These are phyloP conservation scores for Podospora sp. DNA, from an alignment of 495 filamentous ascomycete genomes.

Conservation along the genomic window DNA sequence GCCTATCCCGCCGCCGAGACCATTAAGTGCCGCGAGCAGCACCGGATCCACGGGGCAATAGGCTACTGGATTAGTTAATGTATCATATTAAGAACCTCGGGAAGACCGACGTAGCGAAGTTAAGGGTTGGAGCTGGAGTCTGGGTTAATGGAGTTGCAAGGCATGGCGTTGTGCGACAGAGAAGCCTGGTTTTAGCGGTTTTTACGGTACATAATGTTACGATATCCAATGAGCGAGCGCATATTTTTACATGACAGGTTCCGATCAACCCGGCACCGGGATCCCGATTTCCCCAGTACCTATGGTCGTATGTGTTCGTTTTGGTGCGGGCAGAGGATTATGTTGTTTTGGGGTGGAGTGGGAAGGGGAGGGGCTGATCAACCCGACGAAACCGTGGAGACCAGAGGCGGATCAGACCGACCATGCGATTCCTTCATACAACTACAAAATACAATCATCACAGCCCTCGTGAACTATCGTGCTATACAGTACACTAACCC, in stretches of 20 bases:
- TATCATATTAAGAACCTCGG: slow-evolving; percentile 7
- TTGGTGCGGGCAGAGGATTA: not conserved
- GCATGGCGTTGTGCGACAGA: not conserved
- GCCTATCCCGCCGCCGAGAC: slow-evolving; percentile 44
- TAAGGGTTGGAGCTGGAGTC: slow-evolving; percentile 5
- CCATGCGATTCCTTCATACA: too few species aligned
- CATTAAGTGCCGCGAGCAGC: slow-evolving; percentile 45
- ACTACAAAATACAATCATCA: too few species aligned
- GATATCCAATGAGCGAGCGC: not conserved
- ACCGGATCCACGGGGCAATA: slow-evolving; percentile 43
- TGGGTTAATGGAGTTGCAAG: not conserved
- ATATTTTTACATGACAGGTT: too few species aligned
- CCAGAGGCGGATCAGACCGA: too few species aligned
- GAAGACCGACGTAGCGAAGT: not conserved
- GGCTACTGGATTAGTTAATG: not conserved
- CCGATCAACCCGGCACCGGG: too few species aligned
- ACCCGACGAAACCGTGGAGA: too few species aligned
- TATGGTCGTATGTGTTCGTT: slow-evolving; percentile 47
- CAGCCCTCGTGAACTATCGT: not conserved
- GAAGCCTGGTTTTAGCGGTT: not conserved
- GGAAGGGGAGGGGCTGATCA: too few species aligned
- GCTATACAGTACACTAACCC: not conserved
- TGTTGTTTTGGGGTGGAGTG: not conserved
- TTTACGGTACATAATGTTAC: slow-evolving; percentile 3
- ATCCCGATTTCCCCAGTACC: slow-evolving; percentile 47